Evolutionary conservation across 2,329 filamentous ascomycete genomes (phyloP).

Genomic region (Juglanconis oblonga): DNA sequence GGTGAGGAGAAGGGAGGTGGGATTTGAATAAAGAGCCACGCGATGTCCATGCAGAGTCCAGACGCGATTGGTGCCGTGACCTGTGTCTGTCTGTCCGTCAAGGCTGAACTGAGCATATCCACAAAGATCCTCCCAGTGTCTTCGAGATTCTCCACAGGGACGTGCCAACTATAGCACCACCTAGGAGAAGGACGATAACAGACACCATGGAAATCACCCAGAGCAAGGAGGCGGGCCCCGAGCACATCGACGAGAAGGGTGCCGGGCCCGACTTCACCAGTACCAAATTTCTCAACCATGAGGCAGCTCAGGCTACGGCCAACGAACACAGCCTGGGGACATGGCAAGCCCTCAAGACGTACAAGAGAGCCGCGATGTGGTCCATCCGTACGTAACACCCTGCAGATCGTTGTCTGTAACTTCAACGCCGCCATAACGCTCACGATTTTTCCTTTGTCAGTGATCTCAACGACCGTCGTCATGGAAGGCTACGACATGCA

Average conservation of each 20-base stretch:
- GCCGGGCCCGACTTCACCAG: constrained; percentile 28
- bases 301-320: constrained; percentile 34
- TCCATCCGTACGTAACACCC: constrained; percentile 31
- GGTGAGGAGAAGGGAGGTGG: neutral
- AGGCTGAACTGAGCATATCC: neutral
- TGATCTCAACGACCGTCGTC: constrained; percentile 44
- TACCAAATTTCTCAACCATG: constrained; percentile 34
- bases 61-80: constrained; percentile 11
- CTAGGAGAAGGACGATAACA: neutral
- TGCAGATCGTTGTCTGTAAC: too few species aligned
- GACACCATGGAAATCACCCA: constrained; percentile 14
- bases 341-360: constrained; percentile 35
- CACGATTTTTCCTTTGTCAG: constrained; percentile 17
- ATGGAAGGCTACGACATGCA: constrained; percentile 52
- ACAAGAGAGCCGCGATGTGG: constrained; percentile 39
- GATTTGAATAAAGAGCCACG: constrained; percentile 10
- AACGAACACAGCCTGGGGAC: constrained; percentile 35
- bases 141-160: neutral
- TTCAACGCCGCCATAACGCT: neutral
- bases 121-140: neutral
- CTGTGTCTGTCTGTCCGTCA: neutral
- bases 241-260: constrained; percentile 24
- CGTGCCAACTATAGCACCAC: neutral
- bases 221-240: constrained; percentile 13
- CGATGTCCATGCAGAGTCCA: neutral